Conservation (phyloP, 2,329 filamentous ascomycete genomes). For the Zymoseptoria passerinii region DNA sequence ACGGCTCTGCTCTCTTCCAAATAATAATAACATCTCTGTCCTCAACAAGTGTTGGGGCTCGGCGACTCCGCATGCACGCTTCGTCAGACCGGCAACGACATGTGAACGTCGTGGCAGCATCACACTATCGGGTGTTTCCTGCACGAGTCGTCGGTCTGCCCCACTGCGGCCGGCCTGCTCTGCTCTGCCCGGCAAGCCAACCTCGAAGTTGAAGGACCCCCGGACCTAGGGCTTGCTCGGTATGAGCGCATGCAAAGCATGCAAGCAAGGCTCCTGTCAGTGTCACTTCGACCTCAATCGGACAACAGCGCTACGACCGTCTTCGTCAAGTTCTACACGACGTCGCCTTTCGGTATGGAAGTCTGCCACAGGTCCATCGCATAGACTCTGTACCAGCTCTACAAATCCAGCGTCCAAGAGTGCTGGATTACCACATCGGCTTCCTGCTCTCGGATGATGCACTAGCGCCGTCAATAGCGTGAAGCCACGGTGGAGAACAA, state of each 20-base stretch:
- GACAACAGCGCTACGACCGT: too few relatives aligned
- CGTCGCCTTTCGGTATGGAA: too few relatives aligned
- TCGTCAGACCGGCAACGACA: neutral
- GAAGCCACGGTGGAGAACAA: neutral
- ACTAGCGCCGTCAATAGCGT: neutral
- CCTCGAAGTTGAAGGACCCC: neutral
- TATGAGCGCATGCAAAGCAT: neutral
- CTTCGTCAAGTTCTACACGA: too few relatives aligned
- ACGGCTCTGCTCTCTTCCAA: neutral
- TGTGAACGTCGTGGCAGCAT: neutral
- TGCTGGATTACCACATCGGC: too few relatives aligned
- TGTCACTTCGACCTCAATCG: too few relatives aligned
- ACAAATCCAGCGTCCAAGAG: too few relatives aligned
- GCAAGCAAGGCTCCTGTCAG: too few relatives aligned
- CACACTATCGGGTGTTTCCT: neutral
- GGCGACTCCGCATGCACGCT: neutral
- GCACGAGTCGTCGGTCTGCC: neutral
- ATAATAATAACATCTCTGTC: neutral
- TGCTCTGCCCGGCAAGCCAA: neutral
- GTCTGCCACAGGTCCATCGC: too few relatives aligned
- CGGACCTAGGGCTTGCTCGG: neutral
- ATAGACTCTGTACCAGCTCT: too few relatives aligned
- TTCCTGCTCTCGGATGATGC: neutral
- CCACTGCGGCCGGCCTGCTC: too few relatives aligned
- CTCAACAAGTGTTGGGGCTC: neutral